phyloP scores from a whole-genome alignment of 2,329 filamentous ascomycete species.

The Blastomyces gilchristii region DNA sequence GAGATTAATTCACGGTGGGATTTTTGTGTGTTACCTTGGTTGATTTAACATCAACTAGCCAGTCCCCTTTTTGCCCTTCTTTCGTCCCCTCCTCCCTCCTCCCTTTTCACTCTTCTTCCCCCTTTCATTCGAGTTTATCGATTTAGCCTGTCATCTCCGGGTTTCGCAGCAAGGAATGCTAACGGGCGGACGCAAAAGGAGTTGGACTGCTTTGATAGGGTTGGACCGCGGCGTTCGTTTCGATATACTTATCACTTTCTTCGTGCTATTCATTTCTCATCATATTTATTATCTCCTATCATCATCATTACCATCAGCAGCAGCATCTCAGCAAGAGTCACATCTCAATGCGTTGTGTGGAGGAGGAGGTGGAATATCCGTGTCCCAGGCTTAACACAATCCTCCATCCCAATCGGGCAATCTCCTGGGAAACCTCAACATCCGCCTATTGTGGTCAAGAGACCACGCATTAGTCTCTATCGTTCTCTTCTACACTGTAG shows the following conservation, averaged over 20 bases:
- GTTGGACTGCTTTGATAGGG: not conserved
- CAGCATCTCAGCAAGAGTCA: not conserved
- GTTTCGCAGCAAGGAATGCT: not conserved
- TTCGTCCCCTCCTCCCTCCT: not conserved
- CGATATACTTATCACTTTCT: not conserved
- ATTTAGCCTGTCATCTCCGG: not conserved
- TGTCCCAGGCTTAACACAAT: not conserved
- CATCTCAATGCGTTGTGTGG: not conserved
- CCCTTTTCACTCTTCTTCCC: too few relatives aligned
- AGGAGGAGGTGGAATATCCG: not conserved
- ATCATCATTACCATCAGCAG: not conserved
- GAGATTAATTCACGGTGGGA: not conserved
- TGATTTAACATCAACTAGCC: too few relatives aligned
- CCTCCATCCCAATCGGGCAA: not conserved
- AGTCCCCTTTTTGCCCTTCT: not conserved
- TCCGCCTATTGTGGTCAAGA: not conserved
- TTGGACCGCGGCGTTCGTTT: not conserved
- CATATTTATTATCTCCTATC: not conserved
- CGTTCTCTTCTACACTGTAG: not conserved
- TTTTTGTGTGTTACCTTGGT: too few relatives aligned
- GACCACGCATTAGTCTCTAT: not conserved
- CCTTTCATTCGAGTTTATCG: not conserved
- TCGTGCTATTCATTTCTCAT: not conserved
- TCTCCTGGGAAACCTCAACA: slow-evolving; percentile 1
- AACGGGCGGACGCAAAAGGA: not conserved